Base-by-base conservation (phyloP, 2,329 filamentous ascomycete species). In the Monosporascus ibericus region DNA sequence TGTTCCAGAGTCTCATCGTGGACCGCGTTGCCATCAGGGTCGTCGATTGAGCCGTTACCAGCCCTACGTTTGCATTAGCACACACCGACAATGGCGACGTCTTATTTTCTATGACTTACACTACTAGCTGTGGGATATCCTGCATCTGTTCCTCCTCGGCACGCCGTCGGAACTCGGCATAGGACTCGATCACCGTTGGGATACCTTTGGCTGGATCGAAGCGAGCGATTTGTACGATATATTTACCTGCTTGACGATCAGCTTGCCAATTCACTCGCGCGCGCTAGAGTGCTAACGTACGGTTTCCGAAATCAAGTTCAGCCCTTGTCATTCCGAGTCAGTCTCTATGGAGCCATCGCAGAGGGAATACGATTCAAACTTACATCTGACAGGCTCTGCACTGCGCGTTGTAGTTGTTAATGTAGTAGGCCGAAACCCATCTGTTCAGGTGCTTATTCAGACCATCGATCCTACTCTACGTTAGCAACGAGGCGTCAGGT, bases 191-290 rank as follows among this genome's bases (percentile, higher is more conserved):
- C 7, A 91, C 86, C 49, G 88, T 86, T 0, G 86, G 82, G 42
- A 92, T 90, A 8, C 89, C 89, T 71, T 92, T 94, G 47, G 88
- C 84, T 0, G 89, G 89, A 59, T 94, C 89, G 65, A 94, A 94
- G 20, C 89, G 85, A 1, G 89, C 87, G 25, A 92, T 82, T 65
- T 94, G 89, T 6, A 87, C 79, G 60, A 94, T 89, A 68, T 91
- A 94, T 63, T 85, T 80, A 58, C 85, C 78, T 74, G 52, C 52
- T 47, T 53, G 53, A 37, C 25, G 40, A 42, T 58, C 49, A 44
- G 50, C 22, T 9, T 4, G 4, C 39, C 39, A 20, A 24, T 15
- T 18, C 6, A 11, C 22, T 15, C 3, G 34, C 24, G 5, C 24
- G 5, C 3, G 3, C 44, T 8, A 25, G 15, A 5, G 30, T 5